Evolutionary conservation across 164 flowering plant genomes (phyloP).

Genomic region (Umbilicus rupestris): DNA sequence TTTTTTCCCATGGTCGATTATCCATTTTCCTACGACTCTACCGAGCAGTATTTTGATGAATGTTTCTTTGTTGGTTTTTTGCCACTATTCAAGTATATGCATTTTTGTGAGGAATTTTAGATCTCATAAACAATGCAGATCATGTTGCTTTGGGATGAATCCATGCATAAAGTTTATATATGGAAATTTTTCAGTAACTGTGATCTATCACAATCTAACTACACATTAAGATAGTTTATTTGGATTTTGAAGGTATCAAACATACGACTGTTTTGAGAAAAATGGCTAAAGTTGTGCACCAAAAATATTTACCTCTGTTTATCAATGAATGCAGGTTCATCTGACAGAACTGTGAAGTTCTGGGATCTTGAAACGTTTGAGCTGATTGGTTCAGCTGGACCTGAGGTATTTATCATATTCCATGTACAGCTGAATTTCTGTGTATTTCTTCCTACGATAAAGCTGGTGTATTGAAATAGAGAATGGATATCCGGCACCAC

Average conservation of each 20-base stretch:
- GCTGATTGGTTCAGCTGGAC: constrained; percentile 90
- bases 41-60: too few species aligned
- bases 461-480: background rate
- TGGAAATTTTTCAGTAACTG: too few species aligned
- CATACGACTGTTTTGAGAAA: background rate
- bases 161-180: too few species aligned
- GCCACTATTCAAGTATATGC: too few species aligned
- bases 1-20: background rate
- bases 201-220: background rate
- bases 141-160: too few species aligned
- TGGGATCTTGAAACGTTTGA: constrained; percentile 99
- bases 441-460: background rate
- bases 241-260: background rate
- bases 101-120: too few species aligned
- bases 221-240: background rate
- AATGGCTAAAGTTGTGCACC: background rate
- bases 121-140: too few species aligned
- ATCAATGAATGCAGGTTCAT: constrained; percentile 56
- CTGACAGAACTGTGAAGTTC: constrained; percentile 91
- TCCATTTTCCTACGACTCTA: background rate
- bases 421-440: background rate
- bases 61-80: too few species aligned
- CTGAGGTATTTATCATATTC: constrained; percentile 54
- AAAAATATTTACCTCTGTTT: background rate
- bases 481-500: background rate